These are phyloP conservation scores for Mycogone perniciosa DNA, from an alignment of 2,329 filamentous ascomycete species.

Conservation along the genomic window DNA sequence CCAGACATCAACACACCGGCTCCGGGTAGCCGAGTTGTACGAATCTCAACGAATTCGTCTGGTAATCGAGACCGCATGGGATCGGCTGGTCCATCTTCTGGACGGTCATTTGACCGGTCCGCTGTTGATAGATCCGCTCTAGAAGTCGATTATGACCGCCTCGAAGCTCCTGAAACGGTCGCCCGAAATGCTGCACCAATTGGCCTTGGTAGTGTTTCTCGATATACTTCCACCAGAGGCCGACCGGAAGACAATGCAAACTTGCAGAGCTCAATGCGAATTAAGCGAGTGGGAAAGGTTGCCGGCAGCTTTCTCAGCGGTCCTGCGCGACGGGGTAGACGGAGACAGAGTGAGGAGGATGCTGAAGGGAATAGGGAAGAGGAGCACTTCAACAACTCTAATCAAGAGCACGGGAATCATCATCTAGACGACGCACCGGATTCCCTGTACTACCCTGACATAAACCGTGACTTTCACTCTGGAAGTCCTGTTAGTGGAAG, in stretches of 20 bases:
- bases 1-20: conserved; percentile 49
- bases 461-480: conserved; percentile 45
- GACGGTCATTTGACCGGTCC: conserved; percentile 30
- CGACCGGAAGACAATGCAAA: conserved; percentile 57
- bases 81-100: conserved; percentile 32
- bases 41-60: conserved; percentile 48
- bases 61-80: conserved; percentile 34
- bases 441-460: conserved; percentile 36
- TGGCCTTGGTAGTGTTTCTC: conserved; percentile 47
- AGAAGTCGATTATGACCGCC: conserved; percentile 38
- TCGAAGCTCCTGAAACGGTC: conserved; percentile 45
- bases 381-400: conserved; percentile 31
- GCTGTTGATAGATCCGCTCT: conserved; percentile 27
- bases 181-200: conserved; percentile 37
- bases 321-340: conserved; percentile 68
- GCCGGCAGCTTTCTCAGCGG: conserved; percentile 74
- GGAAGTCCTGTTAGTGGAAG: conserved; percentile 52
- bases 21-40: conserved; percentile 46
- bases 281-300: conserved; percentile 70
- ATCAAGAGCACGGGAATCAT: conserved; percentile 39
- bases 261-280: conserved; percentile 65
- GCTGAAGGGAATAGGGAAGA: conserved; percentile 40
- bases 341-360: conserved; percentile 62
- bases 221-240: conserved; percentile 44
- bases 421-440: conserved; percentile 32